Conservation (phyloP, 176 grass and related monocot genomes). For the Oryza meyeriana region DNA sequence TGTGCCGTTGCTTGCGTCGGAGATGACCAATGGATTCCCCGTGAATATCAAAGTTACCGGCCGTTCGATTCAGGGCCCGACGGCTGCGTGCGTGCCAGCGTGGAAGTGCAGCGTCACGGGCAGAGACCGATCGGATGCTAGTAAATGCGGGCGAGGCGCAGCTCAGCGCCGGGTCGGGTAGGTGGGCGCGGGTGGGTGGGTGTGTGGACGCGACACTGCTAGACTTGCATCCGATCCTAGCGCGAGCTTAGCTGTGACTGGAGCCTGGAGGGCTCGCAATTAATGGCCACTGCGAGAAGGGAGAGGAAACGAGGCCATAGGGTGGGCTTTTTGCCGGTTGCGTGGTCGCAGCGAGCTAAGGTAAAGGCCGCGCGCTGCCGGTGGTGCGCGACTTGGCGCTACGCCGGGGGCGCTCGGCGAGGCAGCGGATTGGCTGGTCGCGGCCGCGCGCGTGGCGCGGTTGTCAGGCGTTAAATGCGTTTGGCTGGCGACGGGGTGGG, state of each 20-base stretch:
- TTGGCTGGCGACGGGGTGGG: slow-evolving; percentile 34
- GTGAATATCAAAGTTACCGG: neutral
- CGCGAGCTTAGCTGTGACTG: neutral
- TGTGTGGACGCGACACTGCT: neutral
- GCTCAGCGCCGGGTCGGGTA: no score
- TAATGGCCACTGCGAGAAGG: neutral
- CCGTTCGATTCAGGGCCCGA: neutral
- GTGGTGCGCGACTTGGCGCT: neutral
- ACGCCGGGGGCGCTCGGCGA: neutral
- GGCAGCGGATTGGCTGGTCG: neutral
- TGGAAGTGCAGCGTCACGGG: neutral
- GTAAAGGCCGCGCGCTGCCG: neutral
- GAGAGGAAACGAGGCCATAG: no score
- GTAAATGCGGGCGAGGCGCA: neutral
- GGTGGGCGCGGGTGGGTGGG: neutral
- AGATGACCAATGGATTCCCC: neutral
- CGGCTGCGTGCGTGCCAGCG: neutral
- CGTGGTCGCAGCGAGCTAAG: neutral
- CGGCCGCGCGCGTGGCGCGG: neutral
- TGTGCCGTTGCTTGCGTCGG: no score
- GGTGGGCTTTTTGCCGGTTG: neutral
- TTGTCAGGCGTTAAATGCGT: slow-evolving; percentile 62
- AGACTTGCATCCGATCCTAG: no score
- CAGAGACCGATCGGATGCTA: neutral
- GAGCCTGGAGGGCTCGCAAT: neutral